Base-by-base conservation (phyloP, 2,329 filamentous ascomycete species). In the Tolypocladium tundrense region DNA sequence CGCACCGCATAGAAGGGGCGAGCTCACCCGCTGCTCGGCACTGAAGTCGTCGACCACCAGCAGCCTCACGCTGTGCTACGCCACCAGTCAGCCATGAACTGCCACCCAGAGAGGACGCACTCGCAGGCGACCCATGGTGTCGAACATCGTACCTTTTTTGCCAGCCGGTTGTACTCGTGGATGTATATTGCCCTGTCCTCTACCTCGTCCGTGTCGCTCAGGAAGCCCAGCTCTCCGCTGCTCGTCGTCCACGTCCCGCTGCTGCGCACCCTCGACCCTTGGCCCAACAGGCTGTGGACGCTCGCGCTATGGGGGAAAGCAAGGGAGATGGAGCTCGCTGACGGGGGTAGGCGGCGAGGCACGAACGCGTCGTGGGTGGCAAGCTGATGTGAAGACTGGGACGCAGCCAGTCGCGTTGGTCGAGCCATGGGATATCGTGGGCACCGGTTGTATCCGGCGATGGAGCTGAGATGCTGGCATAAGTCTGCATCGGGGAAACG, bases 241-340 rank as follows among this genome's bases (percentile, higher is more conserved):
- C 79, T 81, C 21, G 80, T 79, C 0, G 80, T 78, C 83, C 83
- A 86, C 3, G 80, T 84, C 48, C 75, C 78, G 65, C 79, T 84
- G 61, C 73, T 79, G 56, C 67, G 69, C 54, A 72, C 63, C 31
- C 62, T 67, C 24, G 61, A 57, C 21, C 61, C 61, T 21, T 59
- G 59, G 31, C 58, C 60, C 16, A 65, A 41, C 13, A 65, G 55
- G 56, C 65, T 65, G 41, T 69, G 66, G 14, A 67, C 45, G 16
- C 64, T 66, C 13, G 63, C 59, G 53, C 61, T 65, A 48, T 68
- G 68, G 1, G 69, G 65, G 10, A 65, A 63, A 3, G 60, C 51
- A 4, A 69, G 57, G 1, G 68, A 69, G 3, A 63, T 53, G 11
- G 61, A 66, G 58, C 68, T 70, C n/a, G 62, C 61, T 9, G 68